Evolutionary conservation across 2,329 filamentous ascomycete species (phyloP).

Genomic region (Calonectria pseudoreteaudii): DNA sequence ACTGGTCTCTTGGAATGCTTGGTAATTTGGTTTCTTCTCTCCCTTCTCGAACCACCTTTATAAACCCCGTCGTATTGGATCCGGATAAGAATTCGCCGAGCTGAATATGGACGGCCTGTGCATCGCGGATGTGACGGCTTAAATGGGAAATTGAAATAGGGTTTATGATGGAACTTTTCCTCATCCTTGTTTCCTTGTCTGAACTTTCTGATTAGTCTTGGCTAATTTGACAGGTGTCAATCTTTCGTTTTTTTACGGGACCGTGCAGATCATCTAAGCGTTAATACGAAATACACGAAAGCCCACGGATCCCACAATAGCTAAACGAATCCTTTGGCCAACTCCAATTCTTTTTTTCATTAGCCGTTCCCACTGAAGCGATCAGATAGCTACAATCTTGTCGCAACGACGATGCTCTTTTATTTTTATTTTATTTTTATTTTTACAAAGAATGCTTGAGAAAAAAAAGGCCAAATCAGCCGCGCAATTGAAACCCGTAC

Average conservation of each 20-base stretch:
- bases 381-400: no score
- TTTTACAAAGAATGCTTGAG: no score
- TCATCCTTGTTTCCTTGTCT: background rate
- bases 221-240: background rate
- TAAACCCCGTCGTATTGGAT: background rate
- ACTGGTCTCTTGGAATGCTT: background rate
- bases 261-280: background rate
- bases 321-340: background rate
- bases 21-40: background rate
- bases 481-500: no score
- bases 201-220: background rate
- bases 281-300: background rate
- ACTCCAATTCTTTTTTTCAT: background rate
- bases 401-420: no score
- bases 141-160: background rate
- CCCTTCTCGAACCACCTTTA: background rate
- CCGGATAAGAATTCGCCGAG: background rate
- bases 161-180: background rate
- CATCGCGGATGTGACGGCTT: background rate
- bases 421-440: no score
- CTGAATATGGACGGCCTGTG: background rate
- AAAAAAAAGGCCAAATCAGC: no score
- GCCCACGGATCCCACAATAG: background rate
- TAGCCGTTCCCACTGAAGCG: no score
- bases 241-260: background rate